A percentile compares a stretch with the other conserved stretches of the same genome.
Conservation (phyloP, 139 green algal genomes). For the Picochlorum sp. region DNA sequence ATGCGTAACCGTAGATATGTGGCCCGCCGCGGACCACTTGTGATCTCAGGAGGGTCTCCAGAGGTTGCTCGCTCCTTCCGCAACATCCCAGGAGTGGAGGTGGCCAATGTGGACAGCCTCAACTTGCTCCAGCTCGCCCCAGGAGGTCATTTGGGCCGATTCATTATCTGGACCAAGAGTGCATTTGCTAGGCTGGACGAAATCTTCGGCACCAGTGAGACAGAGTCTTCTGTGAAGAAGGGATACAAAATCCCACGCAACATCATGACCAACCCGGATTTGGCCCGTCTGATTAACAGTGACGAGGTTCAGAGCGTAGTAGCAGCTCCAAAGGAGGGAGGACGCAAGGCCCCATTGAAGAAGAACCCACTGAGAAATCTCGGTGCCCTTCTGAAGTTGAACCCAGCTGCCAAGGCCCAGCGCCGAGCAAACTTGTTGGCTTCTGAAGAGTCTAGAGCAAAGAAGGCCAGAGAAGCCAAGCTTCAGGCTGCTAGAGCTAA, state of each 20-base stretch:
- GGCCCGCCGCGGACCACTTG: conserved; percentile 85
- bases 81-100: conserved; percentile 94
- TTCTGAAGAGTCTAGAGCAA: conserved; percentile 22
- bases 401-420: conserved; percentile 83
- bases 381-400: conserved; percentile 91
- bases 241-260: conserved; percentile 84
- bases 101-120: conserved; percentile 74
- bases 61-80: conserved; percentile 86
- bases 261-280: conserved; percentile 88
- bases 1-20: conserved; percentile 96
- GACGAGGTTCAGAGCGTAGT: conserved; percentile 91
- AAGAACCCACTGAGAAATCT: conserved; percentile 99
- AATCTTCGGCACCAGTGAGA: conserved; percentile 72
- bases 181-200: conserved; percentile 91
- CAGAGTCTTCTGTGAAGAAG: conserved; percentile 78
- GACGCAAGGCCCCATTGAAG: conserved; percentile 65
- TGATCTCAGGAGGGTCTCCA: conserved; percentile 81
- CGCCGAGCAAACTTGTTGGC: conserved; percentile 56
- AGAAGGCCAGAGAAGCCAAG: conserved; percentile 38
- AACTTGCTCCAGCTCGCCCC: conserved; percentile 97
- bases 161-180: conserved; percentile 96
- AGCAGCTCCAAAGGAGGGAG: conserved; percentile 46
- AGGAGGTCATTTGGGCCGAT: conserved; percentile 94
- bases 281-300: conserved; percentile 92
- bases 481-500: conserved; percentile 33